Evolutionary conservation across 2,329 filamentous ascomycete species (phyloP).

Genomic region (Pseudocercospora ulei): DNA sequence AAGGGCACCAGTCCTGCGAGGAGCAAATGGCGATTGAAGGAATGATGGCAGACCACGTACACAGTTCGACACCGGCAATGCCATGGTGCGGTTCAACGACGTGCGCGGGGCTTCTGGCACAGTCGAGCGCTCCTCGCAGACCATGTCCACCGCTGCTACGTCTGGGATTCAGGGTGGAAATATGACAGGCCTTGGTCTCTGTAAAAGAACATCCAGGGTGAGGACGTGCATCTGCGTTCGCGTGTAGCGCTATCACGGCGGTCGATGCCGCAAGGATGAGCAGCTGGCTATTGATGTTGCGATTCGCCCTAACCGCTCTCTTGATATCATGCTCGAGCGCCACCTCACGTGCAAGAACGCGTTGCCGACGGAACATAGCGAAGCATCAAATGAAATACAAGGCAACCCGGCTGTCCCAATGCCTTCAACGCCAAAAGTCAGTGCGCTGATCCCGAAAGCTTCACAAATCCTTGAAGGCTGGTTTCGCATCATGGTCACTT

Average conservation of each 20-base stretch:
- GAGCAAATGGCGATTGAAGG: slow-evolving; percentile 50
- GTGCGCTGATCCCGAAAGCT: background rate
- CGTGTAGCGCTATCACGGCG: background rate
- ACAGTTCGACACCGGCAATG: too few species aligned
- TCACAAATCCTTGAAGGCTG: slow-evolving; percentile 10
- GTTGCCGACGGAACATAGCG: slow-evolving; percentile 5
- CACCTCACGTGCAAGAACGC: too few species aligned
- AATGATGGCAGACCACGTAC: slow-evolving; percentile 24
- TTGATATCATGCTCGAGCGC: too few species aligned
- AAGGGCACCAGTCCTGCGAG: slow-evolving; percentile 42
- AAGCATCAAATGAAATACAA: background rate
- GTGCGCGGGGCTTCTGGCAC: background rate
- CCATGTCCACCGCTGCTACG: slow-evolving; percentile 10
- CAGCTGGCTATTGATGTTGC: slow-evolving; percentile 6
- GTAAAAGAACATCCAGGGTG: too few species aligned
- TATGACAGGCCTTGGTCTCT: too few species aligned
- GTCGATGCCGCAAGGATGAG: background rate
- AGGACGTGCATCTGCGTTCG: background rate
- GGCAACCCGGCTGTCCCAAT: background rate
- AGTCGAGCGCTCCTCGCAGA: background rate
- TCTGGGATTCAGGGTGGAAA: too few species aligned
- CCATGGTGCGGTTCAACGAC: too few species aligned
- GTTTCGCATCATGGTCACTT: slow-evolving; percentile 14
- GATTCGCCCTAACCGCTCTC: background rate
- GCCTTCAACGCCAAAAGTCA: background rate